Base-by-base conservation (phyloP, 495 filamentous ascomycete species). In the Aspergillus ostianus region DNA sequence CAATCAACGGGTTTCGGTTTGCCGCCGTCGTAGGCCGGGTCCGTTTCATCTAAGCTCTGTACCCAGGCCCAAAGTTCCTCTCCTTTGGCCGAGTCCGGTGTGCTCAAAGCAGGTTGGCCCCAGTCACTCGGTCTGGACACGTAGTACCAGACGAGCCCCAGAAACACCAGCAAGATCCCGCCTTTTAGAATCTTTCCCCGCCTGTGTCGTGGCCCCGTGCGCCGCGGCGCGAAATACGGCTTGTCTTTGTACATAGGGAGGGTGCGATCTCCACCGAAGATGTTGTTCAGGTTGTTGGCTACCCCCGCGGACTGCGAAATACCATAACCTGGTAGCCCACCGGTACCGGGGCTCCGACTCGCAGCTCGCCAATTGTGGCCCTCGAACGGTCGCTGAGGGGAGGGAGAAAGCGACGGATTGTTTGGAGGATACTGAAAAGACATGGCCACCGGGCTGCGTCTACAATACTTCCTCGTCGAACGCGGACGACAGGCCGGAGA, bases 201-300 rank as follows among this genome's bases (percentile, higher is more conserved):
- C 46, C 71, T 56, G 36, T 59, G 61, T 36, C 71, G 64, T 15
- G 75, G 74, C 17, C 73, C 75, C 8, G 76, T 79, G 44, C 78
- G 76, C 54, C 74, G 72, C 9, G 78, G 77, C 30, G 71, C 64
- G 47, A 79, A 81, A 69, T 91, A 95, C 23, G 94, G 94, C 68
- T 99, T 99, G 74, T 99, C 94, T 79, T 99, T 99, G 75, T 99
- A 99, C 87, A 98, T 89, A 45, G 94, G 94, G 23, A 99, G 77
- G 32, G 86, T 80, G 53, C 81, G 84, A 48, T 82, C 77, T 27
- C 74, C 70, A 23, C 79, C 77, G 60, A 88, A 85, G 47, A 85
- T 78, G 15, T 75, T 76, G 48, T 76, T 74, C 49, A 85, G 63
- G 60, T 79, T 82, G 56, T 65, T 74, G n/a, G 70, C 58, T 55